phyloP scores from a whole-genome alignment of 192 early-diverging fungal genomes.

The Cetraspora pellucida region DNA sequence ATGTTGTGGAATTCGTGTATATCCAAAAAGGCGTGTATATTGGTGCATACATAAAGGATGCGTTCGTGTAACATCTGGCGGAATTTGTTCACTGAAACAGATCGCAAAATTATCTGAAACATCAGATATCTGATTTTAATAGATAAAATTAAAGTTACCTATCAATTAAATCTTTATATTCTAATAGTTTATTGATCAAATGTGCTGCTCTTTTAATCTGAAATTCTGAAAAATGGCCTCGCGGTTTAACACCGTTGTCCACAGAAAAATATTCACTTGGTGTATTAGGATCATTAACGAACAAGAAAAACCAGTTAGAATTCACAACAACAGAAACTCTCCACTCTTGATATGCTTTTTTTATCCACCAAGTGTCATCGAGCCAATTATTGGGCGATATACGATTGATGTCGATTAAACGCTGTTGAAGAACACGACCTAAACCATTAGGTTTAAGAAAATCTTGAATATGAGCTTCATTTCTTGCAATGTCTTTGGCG shows the following conservation, averaged over 20 bases:
- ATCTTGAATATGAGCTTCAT: constrained; percentile 48
- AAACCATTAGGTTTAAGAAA: constrained; percentile 52
- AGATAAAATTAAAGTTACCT: constrained; percentile 14
- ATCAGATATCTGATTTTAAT: too few species aligned
- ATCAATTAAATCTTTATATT: constrained; percentile 76
- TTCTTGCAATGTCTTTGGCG: constrained; percentile 47
- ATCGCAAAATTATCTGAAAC: too few species aligned
- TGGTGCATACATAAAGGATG: constrained; percentile 86
- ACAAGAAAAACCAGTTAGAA: constrained; percentile 86
- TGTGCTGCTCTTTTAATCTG: constrained; percentile 84
- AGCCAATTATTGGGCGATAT: constrained; percentile 69
- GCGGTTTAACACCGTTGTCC: constrained; percentile 30
- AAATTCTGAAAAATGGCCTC: constrained; percentile 66
- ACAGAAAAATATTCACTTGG: constrained; percentile 47
- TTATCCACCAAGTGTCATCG: constrained; percentile 69
- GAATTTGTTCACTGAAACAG: constrained; percentile 43
- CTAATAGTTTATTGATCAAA: constrained; percentile 62
- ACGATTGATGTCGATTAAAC: constrained; percentile 62
- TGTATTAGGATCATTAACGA: constrained; percentile 62
- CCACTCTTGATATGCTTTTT: constrained; percentile 78
- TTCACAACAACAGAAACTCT: constrained; percentile 81
- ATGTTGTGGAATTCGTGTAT: constrained; percentile 79
- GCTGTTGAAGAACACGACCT: constrained; percentile 61
- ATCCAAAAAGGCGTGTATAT: constrained; percentile 75
- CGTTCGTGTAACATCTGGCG: constrained; percentile 65